Evolutionary conservation across 768 basidiomycete genomes (phyloP).

Genomic region (Sporobolomyces roseus): DNA sequence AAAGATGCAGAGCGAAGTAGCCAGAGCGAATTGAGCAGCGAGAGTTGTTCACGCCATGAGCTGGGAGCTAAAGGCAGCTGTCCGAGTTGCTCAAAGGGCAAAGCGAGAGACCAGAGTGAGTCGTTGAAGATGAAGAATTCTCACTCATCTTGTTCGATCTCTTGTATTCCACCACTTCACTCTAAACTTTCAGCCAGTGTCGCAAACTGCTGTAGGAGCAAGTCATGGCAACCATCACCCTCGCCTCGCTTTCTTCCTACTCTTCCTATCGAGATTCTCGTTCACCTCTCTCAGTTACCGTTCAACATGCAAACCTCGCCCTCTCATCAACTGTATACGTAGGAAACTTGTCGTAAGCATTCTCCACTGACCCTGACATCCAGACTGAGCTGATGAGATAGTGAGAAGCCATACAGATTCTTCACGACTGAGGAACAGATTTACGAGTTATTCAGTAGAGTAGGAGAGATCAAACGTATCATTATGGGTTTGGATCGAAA

Average conservation of each 20-base stretch:
- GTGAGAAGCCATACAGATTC: slow-evolving; percentile 54
- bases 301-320: slow-evolving; percentile 23
- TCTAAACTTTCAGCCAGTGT: not conserved
- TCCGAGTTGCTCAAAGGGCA: too few species aligned
- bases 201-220: too few species aligned
- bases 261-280: slow-evolving; percentile 97
- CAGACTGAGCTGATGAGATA: slow-evolving; percentile 37
- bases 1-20: not conserved
- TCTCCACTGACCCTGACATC: too few species aligned
- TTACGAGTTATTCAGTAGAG: slow-evolving; percentile 70
- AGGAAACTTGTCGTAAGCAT: slow-evolving; percentile 51
- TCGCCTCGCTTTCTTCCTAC: slow-evolving; percentile 79
- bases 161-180: not conserved
- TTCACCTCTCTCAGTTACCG: slow-evolving; percentile 31
- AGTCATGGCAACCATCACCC: slow-evolving; percentile 60
- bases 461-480: slow-evolving; percentile 65
- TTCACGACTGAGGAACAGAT: slow-evolving; percentile 96
- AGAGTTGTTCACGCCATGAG: too few species aligned
- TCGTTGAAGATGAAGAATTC: too few species aligned
- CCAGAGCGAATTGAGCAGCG: too few species aligned
- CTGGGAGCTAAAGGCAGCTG: too few species aligned
- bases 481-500: slow-evolving; percentile 93
- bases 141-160: not conserved
- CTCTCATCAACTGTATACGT: slow-evolving; percentile 63
- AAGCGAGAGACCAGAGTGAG: too few species aligned